Conservation (phyloP, 2,329 filamentous ascomycete genomes). For the Trichoderma sp. region DNA sequence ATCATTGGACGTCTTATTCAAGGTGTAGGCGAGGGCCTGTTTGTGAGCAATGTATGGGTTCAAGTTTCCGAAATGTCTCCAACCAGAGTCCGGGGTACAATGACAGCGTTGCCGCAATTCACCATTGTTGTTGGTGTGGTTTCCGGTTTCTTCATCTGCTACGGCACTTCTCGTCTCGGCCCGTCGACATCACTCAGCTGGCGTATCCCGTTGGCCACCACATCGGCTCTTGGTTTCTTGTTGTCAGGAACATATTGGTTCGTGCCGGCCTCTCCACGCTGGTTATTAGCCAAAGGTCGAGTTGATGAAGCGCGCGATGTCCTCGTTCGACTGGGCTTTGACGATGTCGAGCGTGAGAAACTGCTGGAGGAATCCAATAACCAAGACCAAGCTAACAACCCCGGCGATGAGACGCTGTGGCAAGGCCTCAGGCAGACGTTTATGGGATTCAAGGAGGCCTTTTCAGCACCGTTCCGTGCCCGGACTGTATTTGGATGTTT, state of each 20-base stretch:
- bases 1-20: constrained; percentile 56
- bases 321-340: constrained; percentile 45
- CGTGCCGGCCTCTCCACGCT: constrained; percentile 56
- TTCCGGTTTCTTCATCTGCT: constrained; percentile 61
- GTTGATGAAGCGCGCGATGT: constrained; percentile 45
- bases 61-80: constrained; percentile 64
- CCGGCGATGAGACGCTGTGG: constrained; percentile 30
- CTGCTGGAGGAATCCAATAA: constrained; percentile 31
- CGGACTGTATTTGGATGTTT: constrained; percentile 57
- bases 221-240: constrained; percentile 35
- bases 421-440: constrained; percentile 33
- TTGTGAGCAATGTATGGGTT: constrained; percentile 51
- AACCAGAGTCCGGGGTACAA: constrained; percentile 48
- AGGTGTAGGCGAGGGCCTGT: constrained; percentile 60
- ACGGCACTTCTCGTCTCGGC: constrained; percentile 51
- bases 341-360: constrained; percentile 46
- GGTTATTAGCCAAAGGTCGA: constrained; percentile 50
- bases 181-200: constrained; percentile 53
- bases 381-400: constrained; percentile 21
- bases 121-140: constrained; percentile 53
- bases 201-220: constrained; percentile 53
- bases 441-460: constrained; percentile 36
- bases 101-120: constrained; percentile 57
- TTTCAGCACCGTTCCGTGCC: constrained; percentile 41
- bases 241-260: constrained; percentile 38